phyloP scores from a whole-genome alignment of 352 stramenopile genomes.

The Albugo laibachii region DNA sequence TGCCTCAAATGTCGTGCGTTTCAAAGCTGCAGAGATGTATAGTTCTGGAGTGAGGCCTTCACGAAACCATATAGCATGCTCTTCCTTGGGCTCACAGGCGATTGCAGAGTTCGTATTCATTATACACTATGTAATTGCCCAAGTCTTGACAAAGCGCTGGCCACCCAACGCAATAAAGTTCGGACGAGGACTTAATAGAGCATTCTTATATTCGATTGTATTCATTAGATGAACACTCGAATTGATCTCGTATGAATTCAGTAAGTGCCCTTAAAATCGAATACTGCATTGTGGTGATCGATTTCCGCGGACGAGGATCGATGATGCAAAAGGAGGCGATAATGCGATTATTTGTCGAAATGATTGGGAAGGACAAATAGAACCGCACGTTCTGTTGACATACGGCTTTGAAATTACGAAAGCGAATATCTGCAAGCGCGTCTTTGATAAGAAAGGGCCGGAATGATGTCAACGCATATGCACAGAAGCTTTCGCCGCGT shows the following conservation, averaged over 20 bases:
- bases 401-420: conserved; percentile 22
- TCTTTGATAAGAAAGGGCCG: conserved; percentile 26
- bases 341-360: neutral
- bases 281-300: conserved; percentile 41
- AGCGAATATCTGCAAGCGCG: conserved; percentile 24
- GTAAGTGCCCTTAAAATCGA: conserved; percentile 22
- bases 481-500: conserved; percentile 11
- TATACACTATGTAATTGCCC: too few relatives aligned
- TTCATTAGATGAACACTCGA: too few relatives aligned
- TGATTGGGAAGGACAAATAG: conserved; percentile 10
- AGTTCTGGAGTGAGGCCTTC: conserved; percentile 83
- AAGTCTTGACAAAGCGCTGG: too few relatives aligned
- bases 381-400: conserved; percentile 11
- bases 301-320: conserved; percentile 21
- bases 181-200: too few relatives aligned
- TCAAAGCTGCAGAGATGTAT: conserved; percentile 73
- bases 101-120: too few relatives aligned
- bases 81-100: too few relatives aligned
- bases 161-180: too few relatives aligned
- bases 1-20: conserved; percentile 72
- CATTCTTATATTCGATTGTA: too few relatives aligned
- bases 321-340: conserved; percentile 21
- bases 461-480: conserved; percentile 13
- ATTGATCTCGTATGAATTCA: conserved; percentile 11
- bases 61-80: conserved; percentile 12